Percentiles rank a stretch among this genome's conserved stretches.
Conservation (phyloP, 768 basidiomycete genomes). For the Dacryopinax spathularia region DNA sequence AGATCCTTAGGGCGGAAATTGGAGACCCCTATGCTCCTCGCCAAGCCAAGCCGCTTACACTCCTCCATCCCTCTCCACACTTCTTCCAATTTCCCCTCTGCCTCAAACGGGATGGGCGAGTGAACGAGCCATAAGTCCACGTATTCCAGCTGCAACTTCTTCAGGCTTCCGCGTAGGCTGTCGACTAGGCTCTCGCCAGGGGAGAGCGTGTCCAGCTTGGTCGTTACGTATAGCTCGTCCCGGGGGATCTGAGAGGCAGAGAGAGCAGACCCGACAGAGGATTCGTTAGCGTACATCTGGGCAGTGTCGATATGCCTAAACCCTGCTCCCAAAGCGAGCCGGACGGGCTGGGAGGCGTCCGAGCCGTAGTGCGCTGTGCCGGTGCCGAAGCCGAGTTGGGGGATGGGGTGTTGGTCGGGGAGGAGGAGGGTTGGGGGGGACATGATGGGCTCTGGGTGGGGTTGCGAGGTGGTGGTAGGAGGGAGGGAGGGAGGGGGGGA, state of each 20-base stretch:
- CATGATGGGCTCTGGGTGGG: too few species aligned
- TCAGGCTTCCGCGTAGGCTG: slow-evolving; percentile 38
- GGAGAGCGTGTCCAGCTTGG: slow-evolving; percentile 31
- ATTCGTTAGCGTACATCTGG: slow-evolving; percentile 45
- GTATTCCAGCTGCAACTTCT: slow-evolving; percentile 37
- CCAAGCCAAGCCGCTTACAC: slow-evolving; percentile 33
- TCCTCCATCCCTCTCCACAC: slow-evolving; percentile 52
- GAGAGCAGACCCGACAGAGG: slow-evolving; percentile 38
- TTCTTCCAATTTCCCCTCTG: slow-evolving; percentile 31
- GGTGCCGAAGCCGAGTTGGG: slow-evolving; percentile 2
- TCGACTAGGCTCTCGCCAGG: slow-evolving; percentile 35
- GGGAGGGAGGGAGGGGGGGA: too few species aligned
- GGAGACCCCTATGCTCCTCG: slow-evolving; percentile 50
- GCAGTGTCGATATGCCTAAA: slow-evolving; percentile 54
- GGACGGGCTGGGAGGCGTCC: slow-evolving; percentile 5
- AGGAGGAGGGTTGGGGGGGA: too few species aligned
- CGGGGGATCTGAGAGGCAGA: slow-evolving; percentile 8
- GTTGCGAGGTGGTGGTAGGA: too few species aligned
- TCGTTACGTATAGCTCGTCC: slow-evolving; percentile 42
- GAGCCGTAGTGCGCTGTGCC: slow-evolving; percentile 7
- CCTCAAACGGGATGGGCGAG: slow-evolving; percentile 20
- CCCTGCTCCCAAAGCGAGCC: slow-evolving; percentile 41
- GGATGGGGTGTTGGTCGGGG: too few species aligned
- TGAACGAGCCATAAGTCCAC: slow-evolving; percentile 58
- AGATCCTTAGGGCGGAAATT: slow-evolving; percentile 59